Evolutionary conservation across 768 basidiomycete species (phyloP).

Genomic region (Tylopilus intermedius): DNA sequence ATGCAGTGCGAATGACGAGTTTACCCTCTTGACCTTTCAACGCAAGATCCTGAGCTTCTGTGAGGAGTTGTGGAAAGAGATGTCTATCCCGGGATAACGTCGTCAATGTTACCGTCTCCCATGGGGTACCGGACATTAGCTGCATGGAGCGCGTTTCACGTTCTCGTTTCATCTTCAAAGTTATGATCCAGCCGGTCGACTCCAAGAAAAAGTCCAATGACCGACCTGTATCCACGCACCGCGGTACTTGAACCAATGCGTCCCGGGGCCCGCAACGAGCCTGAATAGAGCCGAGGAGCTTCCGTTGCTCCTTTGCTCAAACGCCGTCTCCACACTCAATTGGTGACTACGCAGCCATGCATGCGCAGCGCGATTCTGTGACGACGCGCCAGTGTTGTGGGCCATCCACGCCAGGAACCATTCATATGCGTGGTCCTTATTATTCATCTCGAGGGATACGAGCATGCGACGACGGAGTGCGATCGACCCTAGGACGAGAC

Average conservation of each 20-base stretch:
- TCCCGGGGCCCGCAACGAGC: constrained; percentile 94
- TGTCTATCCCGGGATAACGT: constrained; percentile 82
- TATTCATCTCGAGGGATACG: constrained; percentile 92
- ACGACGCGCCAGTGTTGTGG: constrained; percentile 44
- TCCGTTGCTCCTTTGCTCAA: constrained; percentile 87
- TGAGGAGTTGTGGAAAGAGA: constrained; percentile 74
- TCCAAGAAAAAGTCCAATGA: not conserved
- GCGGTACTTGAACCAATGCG: constrained; percentile 84
- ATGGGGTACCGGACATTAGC: constrained; percentile 85
- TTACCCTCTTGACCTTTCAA: constrained; percentile 86
- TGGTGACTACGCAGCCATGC: constrained; percentile 78
- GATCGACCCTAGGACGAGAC: constrained; percentile 60
- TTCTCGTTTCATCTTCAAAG: constrained; percentile 81
- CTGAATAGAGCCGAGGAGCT: constrained; percentile 85
- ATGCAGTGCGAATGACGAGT: constrained; percentile 92
- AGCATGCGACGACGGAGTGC: constrained; percentile 85
- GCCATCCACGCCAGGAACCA: constrained; percentile 99
- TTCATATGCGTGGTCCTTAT: constrained; percentile 89
- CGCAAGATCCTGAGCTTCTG: constrained; percentile 87
- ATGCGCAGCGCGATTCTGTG: constrained; percentile 22
- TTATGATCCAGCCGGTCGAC: not conserved
- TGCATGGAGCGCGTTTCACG: constrained; percentile 91
- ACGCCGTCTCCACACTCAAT: constrained; percentile 88
- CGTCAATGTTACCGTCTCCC: constrained; percentile 95
- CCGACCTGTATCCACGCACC: constrained; percentile 94